Base-by-base conservation (phyloP, 768 basidiomycete genomes). In the Boletus bicolor region DNA sequence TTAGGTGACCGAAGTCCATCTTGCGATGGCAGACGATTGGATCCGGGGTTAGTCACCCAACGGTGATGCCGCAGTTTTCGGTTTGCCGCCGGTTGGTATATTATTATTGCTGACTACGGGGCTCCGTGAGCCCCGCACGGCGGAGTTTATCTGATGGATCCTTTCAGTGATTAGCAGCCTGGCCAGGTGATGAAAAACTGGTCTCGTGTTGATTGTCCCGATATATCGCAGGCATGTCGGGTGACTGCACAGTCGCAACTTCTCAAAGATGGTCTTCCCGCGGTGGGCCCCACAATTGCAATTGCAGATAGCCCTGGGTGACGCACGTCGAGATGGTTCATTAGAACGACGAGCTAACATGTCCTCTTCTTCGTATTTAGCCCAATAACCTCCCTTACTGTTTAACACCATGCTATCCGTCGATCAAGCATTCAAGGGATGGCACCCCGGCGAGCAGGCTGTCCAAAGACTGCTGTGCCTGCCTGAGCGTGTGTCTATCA, bases 361-460 rank as follows among this genome's bases (percentile, higher is more conserved):
- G 9, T 21, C 19, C 10, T 28, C 17, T 10, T 32, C 30, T 12
- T 28, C 9, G 24, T 5, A 35, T 19, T 10, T 17, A n/a, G 35
- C n/a, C 26, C 34, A 9, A 35, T 30, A 11, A 39, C 32, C 37
- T 6, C 35, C 28, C 24, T 54, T 30, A 12, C 4, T 32, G 28
- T 21, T 32, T 30, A 37, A 24, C 10, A 38, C 12, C 51, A 61
- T 61, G 54, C 28, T 24, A 6, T 53, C 59, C n/a, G 17, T 50
- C 35, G 59, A 54, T 14, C 49, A 54, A 37, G 66, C 65, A 9
- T 64, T 68, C 46, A 71, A 71, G 12, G 79, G 77, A 39, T 80
- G 79, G 79, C 80, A 82, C 49, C 63, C 69, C 1, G 71, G 71
- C 3, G 72, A 72, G 53, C 61, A 54, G 10, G 56, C 64, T 12